These are phyloP conservation scores for Astrephomene gubernaculifera DNA, from an alignment of 139 green algal genomes.

Conservation along the genomic window DNA sequence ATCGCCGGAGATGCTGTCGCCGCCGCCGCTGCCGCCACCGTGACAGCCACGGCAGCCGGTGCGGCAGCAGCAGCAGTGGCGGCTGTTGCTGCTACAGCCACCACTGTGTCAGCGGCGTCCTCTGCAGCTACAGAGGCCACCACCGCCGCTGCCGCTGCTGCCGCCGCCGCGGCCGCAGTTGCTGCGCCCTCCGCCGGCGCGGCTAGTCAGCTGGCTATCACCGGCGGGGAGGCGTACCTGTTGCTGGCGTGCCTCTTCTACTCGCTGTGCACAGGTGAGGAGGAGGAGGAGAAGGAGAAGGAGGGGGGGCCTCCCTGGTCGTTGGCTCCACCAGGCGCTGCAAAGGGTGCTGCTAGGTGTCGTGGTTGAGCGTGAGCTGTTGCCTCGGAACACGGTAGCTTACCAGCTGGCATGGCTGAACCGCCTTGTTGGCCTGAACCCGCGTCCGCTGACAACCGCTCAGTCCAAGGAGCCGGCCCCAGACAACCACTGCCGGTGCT, in stretches of 20 bases:
- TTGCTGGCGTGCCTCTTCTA: conserved; percentile 54
- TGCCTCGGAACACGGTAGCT: no score
- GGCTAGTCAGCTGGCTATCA: background rate
- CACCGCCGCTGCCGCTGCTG: background rate
- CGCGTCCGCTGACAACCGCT: no score
- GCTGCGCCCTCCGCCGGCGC: background rate
- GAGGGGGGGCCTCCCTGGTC: no score
- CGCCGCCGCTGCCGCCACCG: background rate
- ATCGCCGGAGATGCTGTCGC: background rate
- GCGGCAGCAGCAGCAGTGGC: background rate
- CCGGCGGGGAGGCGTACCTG: conserved; percentile 51
- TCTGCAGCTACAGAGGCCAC: background rate
- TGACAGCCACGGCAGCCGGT: background rate
- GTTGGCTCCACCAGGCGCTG: no score
- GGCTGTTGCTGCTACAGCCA: background rate
- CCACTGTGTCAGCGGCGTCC: background rate
- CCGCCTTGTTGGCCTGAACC: no score
- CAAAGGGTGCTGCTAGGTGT: no score
- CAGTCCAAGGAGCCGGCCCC: no score
- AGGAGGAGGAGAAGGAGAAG: no score
- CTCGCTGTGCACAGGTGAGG: conserved; percentile 32
- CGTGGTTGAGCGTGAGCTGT: no score
- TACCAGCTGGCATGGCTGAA: no score
- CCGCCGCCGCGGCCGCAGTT: background rate
- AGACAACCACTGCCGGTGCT: no score